Conservation (phyloP, 2,329 filamentous ascomycete species). For the Tolypocladium sp. region DNA sequence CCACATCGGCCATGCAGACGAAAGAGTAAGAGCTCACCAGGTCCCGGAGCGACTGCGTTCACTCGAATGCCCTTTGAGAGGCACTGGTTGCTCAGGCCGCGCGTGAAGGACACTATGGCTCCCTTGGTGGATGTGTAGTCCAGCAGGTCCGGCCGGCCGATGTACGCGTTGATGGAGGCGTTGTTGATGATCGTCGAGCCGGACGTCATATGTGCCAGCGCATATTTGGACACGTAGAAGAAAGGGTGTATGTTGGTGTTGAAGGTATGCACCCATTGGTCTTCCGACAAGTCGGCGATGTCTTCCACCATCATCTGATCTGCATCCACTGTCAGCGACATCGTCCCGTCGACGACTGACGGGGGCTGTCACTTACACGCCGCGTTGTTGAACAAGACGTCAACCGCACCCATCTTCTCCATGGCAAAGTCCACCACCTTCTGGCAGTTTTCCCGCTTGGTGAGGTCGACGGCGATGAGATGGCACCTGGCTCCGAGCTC, state of each 20-base stretch:
- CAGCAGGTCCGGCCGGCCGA: conserved; percentile 69
- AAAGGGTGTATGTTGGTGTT: conserved; percentile 75
- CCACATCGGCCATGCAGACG: background rate
- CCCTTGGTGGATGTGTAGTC: conserved; percentile 78
- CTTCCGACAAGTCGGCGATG: conserved; percentile 63
- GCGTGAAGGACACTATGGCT: conserved; percentile 71
- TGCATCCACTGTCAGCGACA: no score
- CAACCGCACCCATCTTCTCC: conserved; percentile 56
- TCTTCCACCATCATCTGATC: conserved; percentile 32
- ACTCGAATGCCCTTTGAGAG: conserved; percentile 64
- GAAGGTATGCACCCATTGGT: conserved; percentile 74
- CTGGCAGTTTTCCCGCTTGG: conserved; percentile 57
- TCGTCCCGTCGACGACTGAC: no score
- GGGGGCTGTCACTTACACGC: conserved; percentile 44
- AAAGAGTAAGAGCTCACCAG: conserved; percentile 22
- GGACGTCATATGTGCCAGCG: conserved; percentile 63
- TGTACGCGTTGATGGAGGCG: conserved; percentile 74
- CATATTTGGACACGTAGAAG: conserved; percentile 74
- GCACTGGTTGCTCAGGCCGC: conserved; percentile 67
- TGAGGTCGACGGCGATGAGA: conserved; percentile 56
- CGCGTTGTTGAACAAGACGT: conserved; percentile 68
- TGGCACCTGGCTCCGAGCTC: conserved; percentile 57
- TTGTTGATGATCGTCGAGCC: conserved; percentile 69
- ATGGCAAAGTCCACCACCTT: conserved; percentile 57
- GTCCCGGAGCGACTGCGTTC: conserved; percentile 68